Percentiles rank a stretch among this genome's conserved stretches.
Conservation (phyloP, 305 asterid genomes). For the Ilex paraguariensis region DNA sequence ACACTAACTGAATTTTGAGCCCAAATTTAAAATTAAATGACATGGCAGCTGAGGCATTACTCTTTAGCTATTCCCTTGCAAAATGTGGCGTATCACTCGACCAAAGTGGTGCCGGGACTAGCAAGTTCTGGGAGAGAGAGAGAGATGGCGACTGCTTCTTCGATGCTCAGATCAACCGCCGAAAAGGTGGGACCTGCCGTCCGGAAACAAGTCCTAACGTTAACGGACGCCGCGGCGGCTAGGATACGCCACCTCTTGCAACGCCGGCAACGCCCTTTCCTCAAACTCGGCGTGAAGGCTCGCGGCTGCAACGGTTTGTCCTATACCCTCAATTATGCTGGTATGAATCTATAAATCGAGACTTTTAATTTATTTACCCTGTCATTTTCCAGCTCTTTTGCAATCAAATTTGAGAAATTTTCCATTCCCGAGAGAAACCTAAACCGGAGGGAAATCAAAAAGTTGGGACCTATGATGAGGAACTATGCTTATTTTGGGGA, state of each 20-base stretch:
- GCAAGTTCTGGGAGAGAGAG: background rate
- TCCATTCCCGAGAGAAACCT: no score
- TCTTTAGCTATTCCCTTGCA: no score
- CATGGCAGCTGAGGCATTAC: no score
- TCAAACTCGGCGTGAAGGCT: slow-evolving; percentile 92
- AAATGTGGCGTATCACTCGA: no score
- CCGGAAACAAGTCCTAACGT: slow-evolving; percentile 69
- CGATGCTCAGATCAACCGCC: slow-evolving; percentile 15
- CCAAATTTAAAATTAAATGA: no score
- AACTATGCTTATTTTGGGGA: background rate
- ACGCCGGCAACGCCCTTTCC: slow-evolving; percentile 79
- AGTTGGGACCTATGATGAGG: no score
- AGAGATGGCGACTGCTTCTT: background rate
- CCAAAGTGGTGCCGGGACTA: no score
- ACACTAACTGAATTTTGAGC: no score
- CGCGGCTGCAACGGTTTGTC: slow-evolving; percentile 99
- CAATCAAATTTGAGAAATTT: background rate
- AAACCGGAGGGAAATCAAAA: no score
- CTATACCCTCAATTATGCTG: slow-evolving; percentile 96
- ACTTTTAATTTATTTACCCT: background rate
- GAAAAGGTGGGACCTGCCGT: slow-evolving; percentile 32
- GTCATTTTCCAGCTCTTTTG: background rate
- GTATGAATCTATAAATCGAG: slow-evolving; percentile 12
- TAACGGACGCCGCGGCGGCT: slow-evolving; percentile 76
- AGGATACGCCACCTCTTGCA: slow-evolving; percentile 74